These are phyloP conservation scores for Pezicula carpinea DNA, from an alignment of 2,329 filamentous ascomycete genomes.

Conservation along the genomic window DNA sequence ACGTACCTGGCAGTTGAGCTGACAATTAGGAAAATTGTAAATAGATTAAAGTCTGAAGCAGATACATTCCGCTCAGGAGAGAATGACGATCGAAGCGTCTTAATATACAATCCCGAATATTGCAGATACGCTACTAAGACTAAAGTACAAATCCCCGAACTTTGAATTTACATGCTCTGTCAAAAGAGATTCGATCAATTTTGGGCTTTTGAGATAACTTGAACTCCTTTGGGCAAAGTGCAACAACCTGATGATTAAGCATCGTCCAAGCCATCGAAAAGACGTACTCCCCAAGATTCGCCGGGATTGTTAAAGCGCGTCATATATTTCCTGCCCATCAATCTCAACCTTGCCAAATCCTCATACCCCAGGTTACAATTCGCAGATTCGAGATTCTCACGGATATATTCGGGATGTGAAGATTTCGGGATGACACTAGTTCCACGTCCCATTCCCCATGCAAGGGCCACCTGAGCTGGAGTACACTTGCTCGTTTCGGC, in stretches of 20 bases:
- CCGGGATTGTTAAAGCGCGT: slow-evolving; percentile 26
- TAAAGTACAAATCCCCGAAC: too few relatives aligned
- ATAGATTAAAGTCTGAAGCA: too few relatives aligned
- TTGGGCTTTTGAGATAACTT: too few relatives aligned
- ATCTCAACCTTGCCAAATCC: slow-evolving; percentile 33
- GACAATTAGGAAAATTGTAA: too few relatives aligned
- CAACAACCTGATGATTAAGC: background rate
- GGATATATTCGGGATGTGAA: slow-evolving; percentile 28
- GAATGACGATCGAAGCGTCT: too few relatives aligned
- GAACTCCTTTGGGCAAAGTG: too few relatives aligned
- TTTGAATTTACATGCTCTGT: too few relatives aligned
- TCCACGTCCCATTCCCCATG: slow-evolving; percentile 31
- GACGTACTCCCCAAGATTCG: slow-evolving; percentile 30
- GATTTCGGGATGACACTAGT: slow-evolving; percentile 32
- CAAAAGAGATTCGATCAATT: too few relatives aligned
- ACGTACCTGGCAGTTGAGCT: too few relatives aligned
- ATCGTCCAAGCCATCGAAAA: slow-evolving; percentile 14
- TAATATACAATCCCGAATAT: too few relatives aligned
- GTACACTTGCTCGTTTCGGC: slow-evolving; percentile 6
- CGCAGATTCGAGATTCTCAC: slow-evolving; percentile 44
- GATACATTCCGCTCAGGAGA: too few relatives aligned
- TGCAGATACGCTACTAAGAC: too few relatives aligned
- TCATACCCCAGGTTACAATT: slow-evolving; percentile 36
- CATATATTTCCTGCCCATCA: slow-evolving; percentile 26
- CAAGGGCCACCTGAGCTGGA: slow-evolving; percentile 30